Base-by-base conservation (phyloP, 139 green algal species). In the Coccomyxa sp. region DNA sequence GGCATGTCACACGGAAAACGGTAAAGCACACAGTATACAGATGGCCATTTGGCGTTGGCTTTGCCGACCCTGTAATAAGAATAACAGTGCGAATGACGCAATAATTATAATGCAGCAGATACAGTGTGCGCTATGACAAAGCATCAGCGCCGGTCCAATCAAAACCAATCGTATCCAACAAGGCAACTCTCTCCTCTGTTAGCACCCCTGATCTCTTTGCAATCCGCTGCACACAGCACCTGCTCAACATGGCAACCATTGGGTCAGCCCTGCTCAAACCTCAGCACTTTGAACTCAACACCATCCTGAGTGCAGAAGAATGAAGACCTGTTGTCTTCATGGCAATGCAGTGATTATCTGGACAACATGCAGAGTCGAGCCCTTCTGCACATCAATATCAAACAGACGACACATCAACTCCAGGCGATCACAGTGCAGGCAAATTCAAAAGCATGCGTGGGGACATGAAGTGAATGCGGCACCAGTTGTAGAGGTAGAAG, bases 131-230 rank as follows among this genome's bases (percentile, higher is more conserved):
- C 21, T 71, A 96, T 7, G 90, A 94, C 66, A 96, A 83, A 13
- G 93, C 88, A 68, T 96, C 93, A 11, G 91, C 86, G 0, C 90
- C 92, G 0, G 67, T 91, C 91, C 91, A 96, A 86, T 95, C 93
- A 87, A 96, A 96, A 0, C 85, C 91, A 30, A 92, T 78, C 23
- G 76, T 84, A 58, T 92, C 84, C 57, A 96, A 87, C 76, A 87
- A 21, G 12, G 81, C 71, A 27, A 89, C 76, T 13, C 91, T 78
- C 16, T 87, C 81, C 16, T 84, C 59, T 0, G 76, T 45, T 67
- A 96, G 79, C 63, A 91, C 86, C 12, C 86, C 58, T 76, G 82
- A 90, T 31, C 93, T 83, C 21, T 85, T 79, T 25, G 90, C 92
- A 51, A 94, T 90, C 58, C 92, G 85, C 85, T 95, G 92, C 13